phyloP scores from a whole-genome alignment of 164 flowering plant species.

The Santalum album region DNA sequence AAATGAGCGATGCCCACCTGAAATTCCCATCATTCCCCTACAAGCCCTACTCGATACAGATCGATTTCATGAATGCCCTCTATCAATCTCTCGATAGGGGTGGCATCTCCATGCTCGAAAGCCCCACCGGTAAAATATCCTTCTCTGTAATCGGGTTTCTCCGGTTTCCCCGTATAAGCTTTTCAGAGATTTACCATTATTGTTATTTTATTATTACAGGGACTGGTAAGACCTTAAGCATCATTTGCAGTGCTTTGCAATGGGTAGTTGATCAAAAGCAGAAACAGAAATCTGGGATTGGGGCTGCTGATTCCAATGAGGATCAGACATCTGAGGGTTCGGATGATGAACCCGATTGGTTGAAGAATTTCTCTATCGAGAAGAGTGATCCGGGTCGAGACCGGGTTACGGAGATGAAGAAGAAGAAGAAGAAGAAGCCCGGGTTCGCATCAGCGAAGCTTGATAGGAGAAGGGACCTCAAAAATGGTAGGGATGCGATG shows the following conservation, averaged over 20 bases:
- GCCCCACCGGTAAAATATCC: conserved; percentile 71
- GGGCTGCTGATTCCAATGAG: conserved; percentile 7
- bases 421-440: conserved; percentile 15
- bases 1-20: neutral
- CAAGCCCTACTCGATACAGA: conserved; percentile 77
- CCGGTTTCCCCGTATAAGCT: neutral
- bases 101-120: conserved; percentile 92
- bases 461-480: conserved; percentile 15
- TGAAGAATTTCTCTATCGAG: conserved; percentile 46
- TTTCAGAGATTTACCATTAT: neutral
- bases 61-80: conserved; percentile 85
- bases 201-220: conserved; percentile 28
- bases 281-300: conserved; percentile 8
- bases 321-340: conserved; percentile 11
- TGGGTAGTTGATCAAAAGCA: conserved; percentile 67
- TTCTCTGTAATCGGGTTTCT: conserved; percentile 1
- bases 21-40: conserved; percentile 78
- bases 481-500: conserved; percentile 14
- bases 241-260: conserved; percentile 89
- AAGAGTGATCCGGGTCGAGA: conserved; percentile 9
- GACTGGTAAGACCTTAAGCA: conserved; percentile 90
- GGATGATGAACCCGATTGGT: conserved; percentile 89
- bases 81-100: conserved; percentile 59
- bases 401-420: conserved; percentile 10
- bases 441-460: conserved; percentile 10